Evolutionary conservation across 176 grass and related monocot genomes (phyloP).

Genomic region (Thalia dealbata): DNA sequence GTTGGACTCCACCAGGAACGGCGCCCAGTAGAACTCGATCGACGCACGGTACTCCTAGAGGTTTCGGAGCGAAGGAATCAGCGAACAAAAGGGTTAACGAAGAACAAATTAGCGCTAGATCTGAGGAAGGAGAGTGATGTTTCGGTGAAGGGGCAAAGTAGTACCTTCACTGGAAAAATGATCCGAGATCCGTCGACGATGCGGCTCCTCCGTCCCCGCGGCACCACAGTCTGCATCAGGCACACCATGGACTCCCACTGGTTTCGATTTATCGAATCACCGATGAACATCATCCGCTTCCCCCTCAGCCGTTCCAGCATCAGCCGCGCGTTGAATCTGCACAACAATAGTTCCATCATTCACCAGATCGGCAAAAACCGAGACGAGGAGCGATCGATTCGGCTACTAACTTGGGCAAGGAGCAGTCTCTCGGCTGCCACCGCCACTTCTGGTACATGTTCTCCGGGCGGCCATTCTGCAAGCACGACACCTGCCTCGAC

Average conservation of each 20-base stretch:
- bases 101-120: background rate
- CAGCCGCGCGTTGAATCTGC: constrained; percentile 5
- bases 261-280: constrained; percentile 11
- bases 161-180: constrained; percentile 6
- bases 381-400: background rate
- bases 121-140: background rate
- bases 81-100: too few species aligned
- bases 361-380: background rate
- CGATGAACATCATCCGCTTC: constrained; percentile 9
- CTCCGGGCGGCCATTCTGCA: constrained; percentile 76
- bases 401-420: background rate
- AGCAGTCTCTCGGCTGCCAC: constrained; percentile 50
- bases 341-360: too few species aligned
- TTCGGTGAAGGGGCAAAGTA: background rate
- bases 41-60: constrained; percentile 46
- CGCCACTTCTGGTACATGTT: constrained; percentile 83
- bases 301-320: constrained; percentile 10
- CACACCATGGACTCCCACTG: constrained; percentile 16
- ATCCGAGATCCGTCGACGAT: background rate
- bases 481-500: constrained; percentile 63
- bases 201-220: background rate
- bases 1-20: constrained; percentile 83
- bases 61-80: background rate
- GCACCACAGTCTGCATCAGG: constrained; percentile 11
- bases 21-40: constrained; percentile 89